These are phyloP conservation scores for Pulveroboletus ravenelii DNA, from an alignment of 768 basidiomycete genomes.

Conservation along the genomic window DNA sequence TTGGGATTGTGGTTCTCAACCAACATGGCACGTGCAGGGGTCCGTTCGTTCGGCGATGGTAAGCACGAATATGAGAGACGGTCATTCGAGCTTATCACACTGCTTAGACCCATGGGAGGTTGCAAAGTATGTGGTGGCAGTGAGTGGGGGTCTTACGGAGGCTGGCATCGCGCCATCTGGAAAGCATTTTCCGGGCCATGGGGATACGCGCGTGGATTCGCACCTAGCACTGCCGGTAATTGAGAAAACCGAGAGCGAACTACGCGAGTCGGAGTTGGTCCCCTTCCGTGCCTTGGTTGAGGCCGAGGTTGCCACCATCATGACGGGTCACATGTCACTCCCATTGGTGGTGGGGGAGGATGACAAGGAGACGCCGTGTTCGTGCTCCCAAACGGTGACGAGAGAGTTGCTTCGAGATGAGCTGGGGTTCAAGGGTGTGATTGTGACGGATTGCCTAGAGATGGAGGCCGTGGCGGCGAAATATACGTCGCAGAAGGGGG, in stretches of 20 bases:
- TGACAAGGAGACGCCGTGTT: constrained; percentile 48
- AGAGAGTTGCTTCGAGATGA: constrained; percentile 47
- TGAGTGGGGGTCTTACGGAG: constrained; percentile 43
- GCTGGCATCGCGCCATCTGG: constrained; percentile 54
- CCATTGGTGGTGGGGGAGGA: constrained; percentile 45
- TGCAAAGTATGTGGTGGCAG: constrained; percentile 43
- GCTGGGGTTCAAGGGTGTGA: constrained; percentile 51
- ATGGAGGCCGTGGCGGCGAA: constrained; percentile 65
- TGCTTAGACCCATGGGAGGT: constrained; percentile 51
- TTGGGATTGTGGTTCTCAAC: neutral
- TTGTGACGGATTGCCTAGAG: constrained; percentile 73
- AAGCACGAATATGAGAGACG: constrained; percentile 4
- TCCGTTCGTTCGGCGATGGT: constrained; percentile 71
- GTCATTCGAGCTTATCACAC: neutral
- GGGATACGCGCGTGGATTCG: constrained; percentile 68
- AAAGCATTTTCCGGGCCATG: constrained; percentile 75
- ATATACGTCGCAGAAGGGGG: constrained; percentile 36
- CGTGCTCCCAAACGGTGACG: constrained; percentile 51
- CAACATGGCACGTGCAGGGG: constrained; percentile 36
- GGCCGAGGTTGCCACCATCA: constrained; percentile 47
- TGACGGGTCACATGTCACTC: constrained; percentile 73
- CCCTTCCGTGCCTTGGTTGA: constrained; percentile 51
- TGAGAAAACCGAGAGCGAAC: constrained; percentile 40
- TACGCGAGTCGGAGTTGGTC: constrained; percentile 48
- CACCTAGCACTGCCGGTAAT: constrained; percentile 64